A percentile compares a stretch with the other conserved stretches of the same genome.
Conservation (phyloP, 2,329 filamentous ascomycete species). For the Fusarium sp. region DNA sequence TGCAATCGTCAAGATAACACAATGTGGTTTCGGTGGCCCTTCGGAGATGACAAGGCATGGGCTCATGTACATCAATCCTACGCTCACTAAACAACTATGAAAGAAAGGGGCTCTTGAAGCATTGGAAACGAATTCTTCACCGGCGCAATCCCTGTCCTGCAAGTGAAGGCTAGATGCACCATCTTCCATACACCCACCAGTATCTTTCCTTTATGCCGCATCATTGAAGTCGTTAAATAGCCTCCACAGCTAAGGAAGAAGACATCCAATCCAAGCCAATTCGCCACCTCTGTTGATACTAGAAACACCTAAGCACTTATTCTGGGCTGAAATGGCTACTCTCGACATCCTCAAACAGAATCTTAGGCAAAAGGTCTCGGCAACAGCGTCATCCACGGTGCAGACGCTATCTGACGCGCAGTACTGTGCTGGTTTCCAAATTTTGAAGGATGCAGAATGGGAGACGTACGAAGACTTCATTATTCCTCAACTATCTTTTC, state of each 20-base stretch:
- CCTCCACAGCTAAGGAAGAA: neutral
- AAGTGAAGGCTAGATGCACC: neutral
- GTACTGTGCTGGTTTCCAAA: constrained; percentile 62
- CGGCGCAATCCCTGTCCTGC: no score
- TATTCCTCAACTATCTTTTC: constrained; percentile 58
- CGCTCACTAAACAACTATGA: neutral
- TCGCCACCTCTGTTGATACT: neutral
- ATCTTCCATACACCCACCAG: neutral
- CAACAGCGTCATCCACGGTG: constrained; percentile 35
- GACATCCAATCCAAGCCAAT: no score
- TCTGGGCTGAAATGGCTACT: constrained; percentile 41
- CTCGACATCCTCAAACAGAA: constrained; percentile 56
- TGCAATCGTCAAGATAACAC: neutral
- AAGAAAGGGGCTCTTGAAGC: no score
- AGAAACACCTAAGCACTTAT: neutral
- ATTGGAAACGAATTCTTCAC: no score
- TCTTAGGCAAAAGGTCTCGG: constrained; percentile 49
- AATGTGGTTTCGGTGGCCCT: neutral
- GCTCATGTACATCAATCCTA: neutral
- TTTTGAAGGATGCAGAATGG: constrained; percentile 53
- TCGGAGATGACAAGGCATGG: neutral
- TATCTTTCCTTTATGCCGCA: neutral
- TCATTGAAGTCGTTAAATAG: neutral
- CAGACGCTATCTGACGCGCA: constrained; percentile 59
- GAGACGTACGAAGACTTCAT: constrained; percentile 63